Evolutionary conservation across 2,329 filamentous ascomycete species (phyloP), one percentile per base, ranked within the genome.

Genomic region (Elsinoe ampelina): DNA sequence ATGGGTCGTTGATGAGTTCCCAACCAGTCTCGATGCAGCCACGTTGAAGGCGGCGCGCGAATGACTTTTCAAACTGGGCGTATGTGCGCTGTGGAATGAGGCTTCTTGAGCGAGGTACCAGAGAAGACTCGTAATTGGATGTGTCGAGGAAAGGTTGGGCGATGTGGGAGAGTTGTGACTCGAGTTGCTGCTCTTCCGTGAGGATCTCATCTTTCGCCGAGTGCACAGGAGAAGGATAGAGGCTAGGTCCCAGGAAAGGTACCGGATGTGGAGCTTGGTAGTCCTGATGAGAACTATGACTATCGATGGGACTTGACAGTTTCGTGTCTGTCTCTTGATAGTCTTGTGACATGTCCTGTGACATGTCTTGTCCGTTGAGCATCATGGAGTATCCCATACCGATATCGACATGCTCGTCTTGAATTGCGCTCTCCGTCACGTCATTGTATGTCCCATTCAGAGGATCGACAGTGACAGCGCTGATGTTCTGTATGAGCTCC

Each of bases 41-140:
- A 41, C 88, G 80, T 50, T 88, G 85, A 3, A 95, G 73, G 3
- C 85, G 79, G 6, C 87, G 81, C 10, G 83, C 82, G 62, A 95
- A 91, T 1, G 79, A 83, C 1, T 75, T 72, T 67, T 91, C 87
- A 22, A 81, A 75, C 57, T 80, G 78, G 8, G 81, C 77, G 66
- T 84, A 84, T 0, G 81, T 30, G 13, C 20, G 17, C 10, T 36
- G 17, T 10, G 54, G 54, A 15, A 30, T 13, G 15, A 56, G 12
- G 22, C 19, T 36, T n/a, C 15, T 41, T 7, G 34, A 30, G 22
- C 42, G 54, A 19, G 54, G 38, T 6, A 56, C 36, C 10, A 56
- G 38, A n/a, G 41, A 30, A n/a, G 41, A 36, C 19, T 42, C 41
- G 32, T 56, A 56, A 12, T 45, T 41, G 3, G 20, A 17, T 6